Evolutionary conservation across 257 asterid species (phyloP).

Genomic region (Ehretia macrophylla): DNA sequence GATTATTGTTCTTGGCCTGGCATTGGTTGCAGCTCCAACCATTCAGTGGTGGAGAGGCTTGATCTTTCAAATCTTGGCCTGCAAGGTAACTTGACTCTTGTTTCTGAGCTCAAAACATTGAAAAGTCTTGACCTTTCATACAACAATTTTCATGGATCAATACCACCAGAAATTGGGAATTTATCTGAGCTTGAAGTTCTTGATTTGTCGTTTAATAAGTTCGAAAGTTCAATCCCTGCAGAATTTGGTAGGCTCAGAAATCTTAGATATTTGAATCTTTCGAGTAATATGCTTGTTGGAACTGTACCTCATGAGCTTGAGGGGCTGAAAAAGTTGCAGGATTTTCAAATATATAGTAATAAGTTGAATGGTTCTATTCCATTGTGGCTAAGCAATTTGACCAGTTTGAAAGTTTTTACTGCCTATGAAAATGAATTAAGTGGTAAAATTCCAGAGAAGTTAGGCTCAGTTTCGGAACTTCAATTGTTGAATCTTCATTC

Average conservation of each 20-base stretch:
- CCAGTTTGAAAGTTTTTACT: constrained; percentile 53
- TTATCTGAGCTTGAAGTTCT: constrained; percentile 72
- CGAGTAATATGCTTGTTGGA: constrained; percentile 51
- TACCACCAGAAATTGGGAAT: constrained; percentile 57
- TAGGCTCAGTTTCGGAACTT: constrained; percentile 58
- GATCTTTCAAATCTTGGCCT: constrained; percentile 60
- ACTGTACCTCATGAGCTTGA: constrained; percentile 63
- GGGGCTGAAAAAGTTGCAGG: constrained; percentile 47
- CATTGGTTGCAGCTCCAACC: constrained; percentile 60
- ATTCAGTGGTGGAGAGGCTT: constrained; percentile 61
- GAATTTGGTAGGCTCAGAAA: constrained; percentile 52
- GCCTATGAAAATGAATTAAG: constrained; percentile 80
- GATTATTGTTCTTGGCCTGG: constrained; percentile 74
- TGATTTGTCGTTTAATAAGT: constrained; percentile 78
- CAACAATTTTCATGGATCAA: constrained; percentile 68
- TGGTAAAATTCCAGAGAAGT: constrained; percentile 60
- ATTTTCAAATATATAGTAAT: constrained; percentile 64
- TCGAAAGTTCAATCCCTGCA: constrained; percentile 55
- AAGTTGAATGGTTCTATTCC: constrained; percentile 79
- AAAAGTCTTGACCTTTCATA: constrained; percentile 77
- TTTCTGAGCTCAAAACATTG: constrained; percentile 68
- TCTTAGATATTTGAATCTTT: constrained; percentile 63
- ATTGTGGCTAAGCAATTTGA: constrained; percentile 61
- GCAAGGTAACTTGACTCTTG: constrained; percentile 75
- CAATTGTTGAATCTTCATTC: constrained; percentile 77